Evolutionary conservation across 441 rosid species (phyloP), one percentile per base, ranked within the genome.

Genomic region (Hura crepitans): DNA sequence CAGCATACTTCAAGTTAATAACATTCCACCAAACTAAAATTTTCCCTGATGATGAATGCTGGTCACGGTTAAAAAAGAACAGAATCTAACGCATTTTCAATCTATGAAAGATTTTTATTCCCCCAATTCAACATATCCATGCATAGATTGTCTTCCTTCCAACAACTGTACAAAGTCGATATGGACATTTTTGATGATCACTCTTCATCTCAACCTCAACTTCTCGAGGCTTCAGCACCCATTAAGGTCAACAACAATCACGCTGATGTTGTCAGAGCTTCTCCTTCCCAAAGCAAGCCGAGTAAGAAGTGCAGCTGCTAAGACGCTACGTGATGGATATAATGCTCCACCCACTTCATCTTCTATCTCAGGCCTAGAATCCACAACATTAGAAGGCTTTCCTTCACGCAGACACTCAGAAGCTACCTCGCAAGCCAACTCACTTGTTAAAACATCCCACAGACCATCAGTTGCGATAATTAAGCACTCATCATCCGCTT

Each of bases 201-300:
- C 51, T 30, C 45, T 61, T 27, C 27, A 17, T 57, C 59, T 61
- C 35, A 14, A 30, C 33, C 20, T 35, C 18, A 22, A 50, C 73
- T 70, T 59, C 51, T 56, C 74, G 0, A 85, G 81, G 15, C 43
- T 47, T 66, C 45, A 39, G 67, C 76, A 70, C 64, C 62, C 65
- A 80, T 75, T 85, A 1, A 92, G 85, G 76, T 88, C 89, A 68
- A 87, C 79, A 33, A 90, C 96, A 28, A 92, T 80, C 64, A 87
- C 91, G 62, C 95, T 88, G 69, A 90, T 85, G 84, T 92, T 92
- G 59, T 88, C 97, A 7, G 27, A 72, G 66, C 96, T 92, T 72
- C 78, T 73, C 33, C 92, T 79, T 28, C 87, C 92, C 75, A 93
- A 62, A 37, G 98, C 98, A 47, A 90, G 83, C 62, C 86, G 86